These are phyloP conservation scores for Actinomortierella wolfii DNA, from an alignment of 371 early-diverging fungal species.

Conservation along the genomic window DNA sequence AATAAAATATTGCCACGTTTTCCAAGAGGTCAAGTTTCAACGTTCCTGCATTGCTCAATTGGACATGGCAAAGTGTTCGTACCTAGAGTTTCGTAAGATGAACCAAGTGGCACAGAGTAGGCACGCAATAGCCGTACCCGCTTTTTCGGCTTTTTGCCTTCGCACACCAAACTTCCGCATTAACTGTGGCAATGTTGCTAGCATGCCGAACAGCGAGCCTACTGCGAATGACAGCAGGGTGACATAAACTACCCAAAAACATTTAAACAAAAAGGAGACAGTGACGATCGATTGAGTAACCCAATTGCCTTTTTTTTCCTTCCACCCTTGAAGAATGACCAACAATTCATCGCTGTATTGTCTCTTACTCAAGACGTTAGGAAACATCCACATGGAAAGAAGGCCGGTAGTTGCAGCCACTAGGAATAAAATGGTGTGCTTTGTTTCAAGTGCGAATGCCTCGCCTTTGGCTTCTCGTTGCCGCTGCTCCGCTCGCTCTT, in stretches of 20 bases:
- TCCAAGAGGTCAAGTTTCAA: background rate
- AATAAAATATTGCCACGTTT: background rate
- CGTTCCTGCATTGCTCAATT: background rate
- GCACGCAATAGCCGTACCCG: too few species aligned
- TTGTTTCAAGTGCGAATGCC: constrained; percentile 22
- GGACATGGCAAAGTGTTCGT: too few species aligned
- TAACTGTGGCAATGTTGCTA: too few species aligned
- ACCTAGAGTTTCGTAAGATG: too few species aligned
- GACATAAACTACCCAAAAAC: constrained; percentile 17
- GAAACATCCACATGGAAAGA: constrained; percentile 47
- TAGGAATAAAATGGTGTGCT: constrained; percentile 36
- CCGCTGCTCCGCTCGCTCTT: constrained; percentile 33
- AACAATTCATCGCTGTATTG: background rate
- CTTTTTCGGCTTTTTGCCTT: too few species aligned
- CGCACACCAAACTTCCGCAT: too few species aligned
- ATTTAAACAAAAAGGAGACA: background rate
- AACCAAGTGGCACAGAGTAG: too few species aligned
- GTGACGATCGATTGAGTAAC: background rate
- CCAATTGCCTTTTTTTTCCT: background rate
- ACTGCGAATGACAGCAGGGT: constrained; percentile 35
- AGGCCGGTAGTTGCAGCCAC: constrained; percentile 40
- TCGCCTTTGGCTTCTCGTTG: constrained; percentile 35
- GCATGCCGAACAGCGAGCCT: constrained; percentile 42
- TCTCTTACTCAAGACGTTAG: constrained; percentile 33
- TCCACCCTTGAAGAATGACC: background rate